phyloP scores from a whole-genome alignment of 495 filamentous ascomycete genomes.

The Penicillium dipodomyicola region DNA sequence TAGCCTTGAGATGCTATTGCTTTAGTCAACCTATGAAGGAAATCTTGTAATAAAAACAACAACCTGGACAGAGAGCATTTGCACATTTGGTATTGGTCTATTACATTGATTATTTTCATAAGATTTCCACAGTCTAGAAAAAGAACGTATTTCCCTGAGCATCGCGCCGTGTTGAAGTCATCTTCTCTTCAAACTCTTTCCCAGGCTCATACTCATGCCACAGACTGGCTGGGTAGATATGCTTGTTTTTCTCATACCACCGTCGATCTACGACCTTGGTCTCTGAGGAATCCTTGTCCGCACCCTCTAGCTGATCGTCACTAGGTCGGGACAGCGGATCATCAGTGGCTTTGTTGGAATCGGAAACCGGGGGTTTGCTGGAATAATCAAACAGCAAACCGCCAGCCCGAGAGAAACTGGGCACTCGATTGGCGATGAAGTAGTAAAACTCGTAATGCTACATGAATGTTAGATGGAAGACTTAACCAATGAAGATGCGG shows the following conservation, averaged over 20 bases:
- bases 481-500: not conserved
- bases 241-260: conserved; percentile 97
- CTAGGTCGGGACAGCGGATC: conserved; percentile 48
- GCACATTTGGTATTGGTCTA: conserved; percentile 16
- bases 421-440: conserved; percentile 89
- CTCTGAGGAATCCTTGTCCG: conserved; percentile 70
- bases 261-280: conserved; percentile 95
- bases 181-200: conserved; percentile 77
- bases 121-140: conserved; percentile 52
- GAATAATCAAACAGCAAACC: conserved; percentile 76
- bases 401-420: conserved; percentile 55
- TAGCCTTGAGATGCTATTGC: not conserved
- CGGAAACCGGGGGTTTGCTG: conserved; percentile 45
- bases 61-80: conserved; percentile 1
- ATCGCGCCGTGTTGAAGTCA: conserved; percentile 65
- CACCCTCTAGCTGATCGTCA: conserved; percentile 66
- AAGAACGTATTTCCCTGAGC: conserved; percentile 89
- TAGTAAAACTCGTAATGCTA: conserved; percentile 97
- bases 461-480: conserved; percentile 21
- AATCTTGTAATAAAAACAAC: not conserved
- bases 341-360: conserved; percentile 32
- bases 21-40: not conserved
- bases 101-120: conserved; percentile 13
- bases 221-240: conserved; percentile 92
- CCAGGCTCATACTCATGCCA: conserved; percentile 95